phyloP scores from a whole-genome alignment of 306 rosid genomes.

The Glycyrrhiza uralensis region DNA sequence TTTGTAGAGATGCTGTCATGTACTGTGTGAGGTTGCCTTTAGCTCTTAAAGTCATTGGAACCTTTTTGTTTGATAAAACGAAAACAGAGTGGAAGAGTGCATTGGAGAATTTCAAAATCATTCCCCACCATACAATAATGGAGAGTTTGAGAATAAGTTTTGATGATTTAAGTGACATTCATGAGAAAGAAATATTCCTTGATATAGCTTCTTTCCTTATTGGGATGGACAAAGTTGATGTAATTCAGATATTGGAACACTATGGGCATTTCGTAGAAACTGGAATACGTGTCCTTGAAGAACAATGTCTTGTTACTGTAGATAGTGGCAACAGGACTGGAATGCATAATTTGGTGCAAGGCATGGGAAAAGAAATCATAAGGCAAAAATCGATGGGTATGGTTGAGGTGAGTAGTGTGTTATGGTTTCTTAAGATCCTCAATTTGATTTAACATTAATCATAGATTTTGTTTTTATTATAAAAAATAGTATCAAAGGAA shows the following conservation, averaged over 20 bases:
- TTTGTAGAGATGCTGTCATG: neutral
- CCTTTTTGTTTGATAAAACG: neutral
- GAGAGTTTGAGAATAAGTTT: too few species aligned
- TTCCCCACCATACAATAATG: too few species aligned
- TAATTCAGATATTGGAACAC: neutral
- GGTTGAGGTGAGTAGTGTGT: neutral
- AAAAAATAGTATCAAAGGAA: too few species aligned
- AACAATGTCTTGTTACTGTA: neutral
- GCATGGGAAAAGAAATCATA: slow-evolving; percentile 22
- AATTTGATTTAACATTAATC: neutral
- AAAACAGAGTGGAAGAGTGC: neutral
- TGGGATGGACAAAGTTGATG: neutral
- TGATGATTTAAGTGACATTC: neutral
- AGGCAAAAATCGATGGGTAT: neutral
- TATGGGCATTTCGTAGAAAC: too few species aligned
- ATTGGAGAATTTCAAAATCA: neutral
- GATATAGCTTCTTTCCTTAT: slow-evolving; percentile 11
- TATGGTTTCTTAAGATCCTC: neutral
- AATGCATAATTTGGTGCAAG: neutral
- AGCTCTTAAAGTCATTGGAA: slow-evolving; percentile 10
- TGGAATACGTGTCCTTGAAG: neutral
- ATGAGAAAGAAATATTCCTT: neutral
- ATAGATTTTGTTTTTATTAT: neutral
- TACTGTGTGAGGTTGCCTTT: slow-evolving; percentile 10
- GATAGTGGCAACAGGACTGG: neutral